Conservation (phyloP, 345 rosid species). For the Trapa incisa region DNA sequence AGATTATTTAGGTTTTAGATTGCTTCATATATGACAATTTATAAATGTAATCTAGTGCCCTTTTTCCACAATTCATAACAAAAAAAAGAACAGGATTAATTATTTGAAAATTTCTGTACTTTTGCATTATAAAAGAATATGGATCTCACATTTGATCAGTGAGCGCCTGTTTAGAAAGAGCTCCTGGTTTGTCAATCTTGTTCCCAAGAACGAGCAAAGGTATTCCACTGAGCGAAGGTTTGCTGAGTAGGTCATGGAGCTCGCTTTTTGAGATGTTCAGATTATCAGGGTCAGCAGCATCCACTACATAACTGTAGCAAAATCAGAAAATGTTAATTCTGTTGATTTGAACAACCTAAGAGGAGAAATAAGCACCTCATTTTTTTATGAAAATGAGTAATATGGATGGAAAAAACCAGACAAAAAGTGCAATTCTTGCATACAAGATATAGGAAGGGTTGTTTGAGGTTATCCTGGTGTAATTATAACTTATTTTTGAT, state of each 20-base stretch:
- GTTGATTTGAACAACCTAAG: background rate
- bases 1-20: background rate
- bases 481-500: background rate
- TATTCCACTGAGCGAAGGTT: slow-evolving; percentile 76
- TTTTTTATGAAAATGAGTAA: background rate
- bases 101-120: background rate
- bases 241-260: slow-evolving; percentile 61
- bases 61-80: background rate
- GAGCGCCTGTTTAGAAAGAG: slow-evolving; percentile 87
- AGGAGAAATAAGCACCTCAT: background rate
- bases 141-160: slow-evolving; percentile 80
- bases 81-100: background rate
- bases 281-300: slow-evolving; percentile 87
- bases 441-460: background rate
- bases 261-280: slow-evolving; percentile 62
- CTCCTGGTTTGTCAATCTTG: slow-evolving; percentile 94
- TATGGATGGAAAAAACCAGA: background rate
- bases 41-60: background rate
- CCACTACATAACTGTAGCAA: slow-evolving; percentile 70
- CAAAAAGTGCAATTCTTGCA: background rate
- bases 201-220: slow-evolving; percentile 89
- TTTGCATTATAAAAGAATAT: background rate
- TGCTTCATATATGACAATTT: background rate
- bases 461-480: background rate
- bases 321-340: background rate